A percentile compares a stretch with the other conserved stretches of the same genome.
phyloP scores from a whole-genome alignment of 176 grass and related monocot species.

The Oryza glumipatula region DNA sequence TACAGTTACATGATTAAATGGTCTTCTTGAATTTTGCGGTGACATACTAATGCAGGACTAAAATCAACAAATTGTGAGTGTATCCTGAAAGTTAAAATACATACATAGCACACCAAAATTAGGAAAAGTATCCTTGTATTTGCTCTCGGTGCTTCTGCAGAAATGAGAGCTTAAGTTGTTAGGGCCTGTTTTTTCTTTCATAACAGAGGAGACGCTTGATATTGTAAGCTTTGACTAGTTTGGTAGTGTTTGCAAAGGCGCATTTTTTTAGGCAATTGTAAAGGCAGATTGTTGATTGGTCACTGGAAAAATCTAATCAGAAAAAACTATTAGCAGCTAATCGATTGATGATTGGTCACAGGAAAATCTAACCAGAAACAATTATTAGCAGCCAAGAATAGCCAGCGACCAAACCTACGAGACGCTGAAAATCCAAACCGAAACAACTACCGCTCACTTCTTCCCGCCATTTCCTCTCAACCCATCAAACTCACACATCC shows the following conservation, averaged over 20 bases:
- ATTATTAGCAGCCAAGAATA: not conserved
- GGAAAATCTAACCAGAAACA: conserved; percentile 4
- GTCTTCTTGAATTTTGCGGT: not conserved
- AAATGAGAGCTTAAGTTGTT: too few species aligned
- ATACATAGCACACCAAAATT: too few species aligned
- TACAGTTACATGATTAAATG: not conserved
- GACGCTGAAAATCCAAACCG: not conserved
- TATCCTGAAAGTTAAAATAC: not conserved
- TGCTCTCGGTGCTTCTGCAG: too few species aligned
- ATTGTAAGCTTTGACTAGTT: not conserved
- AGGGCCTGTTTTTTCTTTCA: too few species aligned
- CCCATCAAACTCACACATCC: conserved; percentile 7
- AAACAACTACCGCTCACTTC: not conserved
- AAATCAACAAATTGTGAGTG: not conserved
- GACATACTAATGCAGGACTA: not conserved
- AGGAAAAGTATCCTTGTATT: too few species aligned
- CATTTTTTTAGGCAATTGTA: too few species aligned
- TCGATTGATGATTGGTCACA: not conserved
- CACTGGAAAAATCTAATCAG: not conserved
- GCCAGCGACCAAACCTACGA: not conserved
- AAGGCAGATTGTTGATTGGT: not conserved
- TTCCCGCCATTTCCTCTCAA: conserved; percentile 45
- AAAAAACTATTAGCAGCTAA: not conserved
- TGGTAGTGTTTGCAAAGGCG: not conserved
- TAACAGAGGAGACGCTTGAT: too few species aligned